Percentiles rank a stretch among this genome's conserved stretches.
These are phyloP conservation scores for Boletus sensibilis DNA, from an alignment of 768 basidiomycete genomes.

Conservation along the genomic window DNA sequence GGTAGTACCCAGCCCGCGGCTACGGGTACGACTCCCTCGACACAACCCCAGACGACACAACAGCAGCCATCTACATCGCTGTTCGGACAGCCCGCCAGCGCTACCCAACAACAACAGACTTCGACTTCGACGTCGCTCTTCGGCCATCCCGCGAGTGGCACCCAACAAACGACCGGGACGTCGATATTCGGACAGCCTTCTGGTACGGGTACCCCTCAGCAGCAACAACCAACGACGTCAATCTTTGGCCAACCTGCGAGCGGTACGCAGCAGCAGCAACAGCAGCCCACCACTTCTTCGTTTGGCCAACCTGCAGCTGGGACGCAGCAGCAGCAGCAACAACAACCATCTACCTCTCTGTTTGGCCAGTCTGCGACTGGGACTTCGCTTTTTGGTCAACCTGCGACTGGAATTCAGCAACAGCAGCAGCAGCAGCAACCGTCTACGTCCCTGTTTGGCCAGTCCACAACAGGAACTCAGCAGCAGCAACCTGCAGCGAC, in stretches of 20 bases:
- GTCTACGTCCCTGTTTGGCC: slow-evolving; percentile 24
- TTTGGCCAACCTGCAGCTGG: slow-evolving; percentile 17
- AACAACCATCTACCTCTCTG: slow-evolving; percentile 13
- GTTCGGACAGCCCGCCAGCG: slow-evolving; percentile 35
- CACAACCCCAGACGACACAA: slow-evolving; percentile 22
- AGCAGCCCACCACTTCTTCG: not conserved
- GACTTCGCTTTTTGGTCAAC: slow-evolving; percentile 36
- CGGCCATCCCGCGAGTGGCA: slow-evolving; percentile 9
- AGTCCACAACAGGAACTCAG: slow-evolving; percentile 30
- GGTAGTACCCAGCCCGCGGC: slow-evolving; percentile 34
- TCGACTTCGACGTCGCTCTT: slow-evolving; percentile 29
- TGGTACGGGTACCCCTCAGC: slow-evolving; percentile 5
- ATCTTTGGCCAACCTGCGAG: slow-evolving; percentile 10
- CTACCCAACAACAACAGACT: slow-evolving; percentile 20
- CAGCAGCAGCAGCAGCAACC: slow-evolving; percentile 37
- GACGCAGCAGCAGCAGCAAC: slow-evolving; percentile 22
- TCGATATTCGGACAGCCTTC: slow-evolving; percentile 16
- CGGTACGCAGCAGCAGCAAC: slow-evolving; percentile 19
- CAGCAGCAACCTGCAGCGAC: slow-evolving; percentile 20
- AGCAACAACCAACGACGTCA: slow-evolving; percentile 9
- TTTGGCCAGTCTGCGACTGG: slow-evolving; percentile 18
- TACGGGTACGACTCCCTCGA: slow-evolving; percentile 11
- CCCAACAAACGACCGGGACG: slow-evolving; percentile 2
- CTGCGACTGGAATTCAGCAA: slow-evolving; percentile 29
- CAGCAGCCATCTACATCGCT: slow-evolving; percentile 28